Evolutionary conservation across 2,329 filamentous ascomycete genomes (phyloP).

Genomic region (Harringtonia lauricola): DNA sequence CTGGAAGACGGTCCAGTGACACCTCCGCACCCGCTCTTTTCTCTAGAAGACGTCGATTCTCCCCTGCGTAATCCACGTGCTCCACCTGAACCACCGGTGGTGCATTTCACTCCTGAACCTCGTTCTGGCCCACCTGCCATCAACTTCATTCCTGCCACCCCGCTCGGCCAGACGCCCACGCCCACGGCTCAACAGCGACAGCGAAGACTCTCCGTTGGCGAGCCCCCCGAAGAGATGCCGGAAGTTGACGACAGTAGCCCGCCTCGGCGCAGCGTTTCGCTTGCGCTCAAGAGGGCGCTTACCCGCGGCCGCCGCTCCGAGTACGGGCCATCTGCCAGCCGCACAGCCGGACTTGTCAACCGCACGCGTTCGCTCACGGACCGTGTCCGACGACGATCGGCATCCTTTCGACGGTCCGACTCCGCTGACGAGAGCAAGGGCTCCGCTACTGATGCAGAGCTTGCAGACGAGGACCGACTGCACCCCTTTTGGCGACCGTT

Average conservation of each 20-base stretch:
- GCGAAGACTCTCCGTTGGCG: conserved; percentile 40
- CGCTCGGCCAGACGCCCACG: conserved; percentile 46
- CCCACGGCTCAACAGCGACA: conserved; percentile 36
- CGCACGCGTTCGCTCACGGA: conserved; percentile 43
- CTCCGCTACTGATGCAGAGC: conserved; percentile 27
- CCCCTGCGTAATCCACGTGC: conserved; percentile 50
- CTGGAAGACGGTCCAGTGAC: conserved; percentile 29
- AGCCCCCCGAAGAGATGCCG: conserved; percentile 18
- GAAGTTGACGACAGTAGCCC: conserved; percentile 15
- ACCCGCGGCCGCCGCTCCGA: conserved; percentile 24
- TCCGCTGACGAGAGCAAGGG: conserved; percentile 15
- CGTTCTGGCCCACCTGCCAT: conserved; percentile 26
- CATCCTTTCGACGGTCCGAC: conserved; percentile 1
- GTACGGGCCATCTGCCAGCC: conserved; percentile 28
- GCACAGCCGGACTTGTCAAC: conserved; percentile 30
- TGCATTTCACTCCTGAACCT: neutral
- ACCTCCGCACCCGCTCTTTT: conserved; percentile 37
- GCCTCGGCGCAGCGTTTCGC: conserved; percentile 33
- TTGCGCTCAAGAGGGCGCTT: conserved; percentile 40
- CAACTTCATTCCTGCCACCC: conserved; percentile 52
- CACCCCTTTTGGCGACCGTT: conserved; percentile 53
- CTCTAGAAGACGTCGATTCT: conserved; percentile 46
- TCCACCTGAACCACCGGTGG: conserved; percentile 39
- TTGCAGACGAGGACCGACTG: conserved; percentile 40
- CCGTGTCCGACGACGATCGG: neutral